phyloP scores from a whole-genome alignment of 2,329 filamentous ascomycete genomes.

The Talaromyces sp. region DNA sequence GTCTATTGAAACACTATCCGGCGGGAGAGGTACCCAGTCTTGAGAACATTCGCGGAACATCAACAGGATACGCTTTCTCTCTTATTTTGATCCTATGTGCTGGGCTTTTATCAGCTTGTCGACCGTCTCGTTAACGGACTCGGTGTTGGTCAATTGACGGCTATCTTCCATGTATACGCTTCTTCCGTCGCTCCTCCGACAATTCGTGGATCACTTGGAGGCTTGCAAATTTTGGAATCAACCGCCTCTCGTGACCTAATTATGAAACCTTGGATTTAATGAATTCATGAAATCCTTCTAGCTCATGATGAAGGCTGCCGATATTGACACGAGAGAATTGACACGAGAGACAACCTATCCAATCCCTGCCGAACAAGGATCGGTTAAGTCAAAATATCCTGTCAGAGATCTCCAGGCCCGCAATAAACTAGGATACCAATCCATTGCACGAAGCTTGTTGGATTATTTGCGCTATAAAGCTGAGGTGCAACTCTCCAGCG shows the following conservation, averaged over 20 bases:
- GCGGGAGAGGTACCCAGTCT: constrained; percentile 38
- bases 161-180: too few relatives aligned
- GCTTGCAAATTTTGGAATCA: too few relatives aligned
- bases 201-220: too few relatives aligned
- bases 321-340: too few relatives aligned
- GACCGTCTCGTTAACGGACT: too few relatives aligned
- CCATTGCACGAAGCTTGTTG: neutral
- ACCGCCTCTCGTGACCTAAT: too few relatives aligned
- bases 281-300: too few relatives aligned
- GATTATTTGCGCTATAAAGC: too few relatives aligned
- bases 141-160: too few relatives aligned
- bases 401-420: neutral
- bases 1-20: constrained; percentile 71
- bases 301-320: too few relatives aligned
- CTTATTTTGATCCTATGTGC: neutral
- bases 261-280: too few relatives aligned
- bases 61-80: neutral
- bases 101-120: neutral
- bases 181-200: too few relatives aligned
- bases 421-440: neutral
- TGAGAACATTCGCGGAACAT: constrained; percentile 30
- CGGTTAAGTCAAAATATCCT: neutral
- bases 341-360: neutral
- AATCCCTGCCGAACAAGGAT: neutral
- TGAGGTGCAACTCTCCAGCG: neutral